A percentile compares a stretch with the other conserved stretches of the same genome.
Evolutionary conservation across 345 rosid species (phyloP).

Genomic region (Brassica rapa): DNA sequence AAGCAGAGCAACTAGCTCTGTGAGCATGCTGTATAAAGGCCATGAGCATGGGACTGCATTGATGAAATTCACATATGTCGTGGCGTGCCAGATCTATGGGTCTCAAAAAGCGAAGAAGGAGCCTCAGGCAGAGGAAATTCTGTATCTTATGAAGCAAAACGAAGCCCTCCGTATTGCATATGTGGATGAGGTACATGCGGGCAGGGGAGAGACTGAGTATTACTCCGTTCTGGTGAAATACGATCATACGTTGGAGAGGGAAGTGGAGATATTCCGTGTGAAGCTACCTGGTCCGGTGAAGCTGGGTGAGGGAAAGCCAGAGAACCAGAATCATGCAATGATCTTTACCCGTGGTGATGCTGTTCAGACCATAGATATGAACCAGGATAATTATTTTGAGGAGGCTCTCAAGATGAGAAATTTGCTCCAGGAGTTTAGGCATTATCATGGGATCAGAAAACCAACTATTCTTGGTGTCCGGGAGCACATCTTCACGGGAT

Average conservation of each 20-base stretch:
- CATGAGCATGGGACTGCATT: conserved; percentile 73
- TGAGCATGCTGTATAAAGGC: conserved; percentile 73
- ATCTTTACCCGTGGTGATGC: conserved; percentile 97
- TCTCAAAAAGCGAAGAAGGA: conserved; percentile 69
- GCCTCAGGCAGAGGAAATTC: conserved; percentile 77
- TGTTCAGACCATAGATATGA: conserved; percentile 93
- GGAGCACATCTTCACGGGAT: conserved; percentile 88
- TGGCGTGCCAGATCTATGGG: conserved; percentile 86
- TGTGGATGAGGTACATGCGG: conserved; percentile 68
- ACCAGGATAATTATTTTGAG: conserved; percentile 89
- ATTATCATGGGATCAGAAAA: conserved; percentile 67
- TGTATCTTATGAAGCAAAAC: conserved; percentile 64
- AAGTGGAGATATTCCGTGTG: conserved; percentile 88
- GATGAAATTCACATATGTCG: conserved; percentile 89
- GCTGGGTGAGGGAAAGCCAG: conserved; percentile 96
- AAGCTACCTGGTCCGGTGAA: conserved; percentile 86
- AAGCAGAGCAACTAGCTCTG: conserved; percentile 58
- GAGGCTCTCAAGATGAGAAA: conserved; percentile 95
- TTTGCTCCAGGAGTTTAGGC: conserved; percentile 78
- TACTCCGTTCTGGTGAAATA: conserved; percentile 84
- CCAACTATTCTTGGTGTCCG: conserved; percentile 92
- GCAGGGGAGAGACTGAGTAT: conserved; percentile 61
- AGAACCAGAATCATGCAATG: conserved; percentile 94
- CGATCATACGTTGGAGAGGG: conserved; percentile 65
- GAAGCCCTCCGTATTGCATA: conserved; percentile 94